Base-by-base conservation (phyloP, 169 alveolate species). In the Cryptosporidium ryanae region DNA sequence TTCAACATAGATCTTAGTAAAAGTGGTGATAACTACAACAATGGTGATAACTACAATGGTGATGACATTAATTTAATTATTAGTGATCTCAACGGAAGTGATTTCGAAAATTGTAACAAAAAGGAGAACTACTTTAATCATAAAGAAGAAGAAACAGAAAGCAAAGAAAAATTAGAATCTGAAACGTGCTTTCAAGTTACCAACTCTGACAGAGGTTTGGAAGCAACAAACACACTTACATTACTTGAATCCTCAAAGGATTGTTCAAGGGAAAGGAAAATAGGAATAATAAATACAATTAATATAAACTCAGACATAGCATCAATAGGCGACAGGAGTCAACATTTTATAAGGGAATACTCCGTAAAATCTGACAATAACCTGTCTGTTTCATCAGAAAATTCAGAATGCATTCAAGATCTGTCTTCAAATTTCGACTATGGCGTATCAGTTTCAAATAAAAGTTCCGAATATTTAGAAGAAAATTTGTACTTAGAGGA, bases 231-330 rank as follows among this genome's bases (percentile, higher is more conserved):
- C 3, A 15, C 44, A 48, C 21, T 52, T 0, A 52, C 31, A 0
- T n/a, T n/a, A 52, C 21, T 52, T 17, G 12, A n/a, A 17, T 52
- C 63, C 27, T 52, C 63, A 17, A 43, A 66, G 25, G 21, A 68
- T 27, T 32, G n/a, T 23, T 61, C 68, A 10, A 29, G 59, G 27
- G 71, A 59, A 17, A 76, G 55, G 27, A 57, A 61, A 25, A 55
- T 59, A 7, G 87, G 71, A 15, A 55, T 76, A 17, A 76, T 59
- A 21, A 76, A 76, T 38, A 76, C 71, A 5, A 76, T 76, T 61
- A 76, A 76, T 61, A 59, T 76, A 21, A 76, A 76, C 25, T 34
- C 87, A 43, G 71, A 76, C 59, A 76, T 76, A 12, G 46, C 87
- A 21, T 50, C 50, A 50, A 68, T 68, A 31, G 83, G 83, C 8